These are phyloP conservation scores for Hemileia vastatrix DNA, from an alignment of 1,284 basidiomycete genomes.

Conservation along the genomic window DNA sequence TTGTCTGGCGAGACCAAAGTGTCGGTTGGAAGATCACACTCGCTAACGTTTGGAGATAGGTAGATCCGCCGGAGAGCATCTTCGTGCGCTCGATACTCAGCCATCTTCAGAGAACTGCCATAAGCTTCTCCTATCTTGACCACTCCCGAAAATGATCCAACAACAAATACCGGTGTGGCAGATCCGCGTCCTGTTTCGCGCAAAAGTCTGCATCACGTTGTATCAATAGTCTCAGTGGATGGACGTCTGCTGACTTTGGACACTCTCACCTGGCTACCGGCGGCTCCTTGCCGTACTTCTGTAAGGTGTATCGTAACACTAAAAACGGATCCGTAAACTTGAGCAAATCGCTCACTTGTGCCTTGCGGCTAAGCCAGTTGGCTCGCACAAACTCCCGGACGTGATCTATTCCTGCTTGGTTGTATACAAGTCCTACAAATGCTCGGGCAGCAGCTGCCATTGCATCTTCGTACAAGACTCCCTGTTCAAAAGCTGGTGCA, in stretches of 20 bases:
- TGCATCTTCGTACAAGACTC: slow-evolving; percentile 44
- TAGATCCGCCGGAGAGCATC: slow-evolving; percentile 19
- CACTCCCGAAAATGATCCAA: slow-evolving; percentile 80
- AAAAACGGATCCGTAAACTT: slow-evolving; percentile 56
- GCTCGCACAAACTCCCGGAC: slow-evolving; percentile 75
- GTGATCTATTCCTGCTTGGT: slow-evolving; percentile 64
- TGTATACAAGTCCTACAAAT: slow-evolving; percentile 51
- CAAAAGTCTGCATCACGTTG: slow-evolving; percentile 50
- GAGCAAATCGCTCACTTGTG: slow-evolving; percentile 44
- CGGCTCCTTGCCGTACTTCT: slow-evolving; percentile 36
- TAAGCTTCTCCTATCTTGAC: slow-evolving; percentile 85
- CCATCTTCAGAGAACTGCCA: slow-evolving; percentile 86
- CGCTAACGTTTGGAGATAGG: slow-evolving; percentile 3
- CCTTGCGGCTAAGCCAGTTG: slow-evolving; percentile 65
- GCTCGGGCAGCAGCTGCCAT: slow-evolving; percentile 48
- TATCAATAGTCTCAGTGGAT: neutral
- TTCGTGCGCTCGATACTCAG: slow-evolving; percentile 63
- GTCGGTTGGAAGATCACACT: slow-evolving; percentile 9
- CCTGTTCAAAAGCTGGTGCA: slow-evolving; percentile 25
- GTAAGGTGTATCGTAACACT: slow-evolving; percentile 40
- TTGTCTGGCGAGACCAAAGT: slow-evolving; percentile 9
- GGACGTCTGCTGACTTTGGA: no score
- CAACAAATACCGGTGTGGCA: slow-evolving; percentile 81
- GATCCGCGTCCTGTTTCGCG: slow-evolving; percentile 84
- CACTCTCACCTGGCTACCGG: slow-evolving; percentile 51